Conservation (phyloP, 2,329 filamentous ascomycete genomes). For the Microdochium trichocladiopsis region DNA sequence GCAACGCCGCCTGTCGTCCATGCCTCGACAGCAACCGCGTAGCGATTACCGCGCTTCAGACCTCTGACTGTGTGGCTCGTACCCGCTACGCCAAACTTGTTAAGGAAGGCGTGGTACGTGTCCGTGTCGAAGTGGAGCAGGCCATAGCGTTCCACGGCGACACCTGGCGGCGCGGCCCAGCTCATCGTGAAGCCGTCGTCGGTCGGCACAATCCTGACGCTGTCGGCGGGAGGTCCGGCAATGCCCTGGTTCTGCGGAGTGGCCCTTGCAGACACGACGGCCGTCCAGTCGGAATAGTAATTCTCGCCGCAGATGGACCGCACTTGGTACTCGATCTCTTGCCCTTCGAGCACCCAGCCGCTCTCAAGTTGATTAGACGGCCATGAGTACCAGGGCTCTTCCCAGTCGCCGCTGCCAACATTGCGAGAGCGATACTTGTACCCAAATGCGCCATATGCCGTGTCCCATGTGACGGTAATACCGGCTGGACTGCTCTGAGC, state of each 20-base stretch:
- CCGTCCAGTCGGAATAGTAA: neutral
- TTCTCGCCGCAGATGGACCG: conserved; percentile 3
- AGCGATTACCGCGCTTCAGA: too few relatives aligned
- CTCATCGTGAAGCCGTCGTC: too few relatives aligned
- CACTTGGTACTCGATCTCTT: conserved; percentile 5
- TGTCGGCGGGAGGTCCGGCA: too few relatives aligned
- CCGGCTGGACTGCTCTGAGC: neutral
- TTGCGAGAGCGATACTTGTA: neutral
- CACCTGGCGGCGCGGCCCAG: too few relatives aligned
- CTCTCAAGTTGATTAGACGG: conserved; percentile 1
- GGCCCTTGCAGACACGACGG: neutral
- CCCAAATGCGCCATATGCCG: neutral
- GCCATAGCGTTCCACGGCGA: too few relatives aligned
- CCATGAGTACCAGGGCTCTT: neutral
- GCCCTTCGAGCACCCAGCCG: conserved; percentile 2
- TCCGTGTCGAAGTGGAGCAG: too few relatives aligned
- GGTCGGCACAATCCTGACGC: too few relatives aligned
- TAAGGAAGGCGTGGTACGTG: too few relatives aligned
- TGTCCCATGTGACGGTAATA: neutral
- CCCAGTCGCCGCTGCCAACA: neutral
- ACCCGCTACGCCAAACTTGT: too few relatives aligned
- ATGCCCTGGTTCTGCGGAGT: neutral
- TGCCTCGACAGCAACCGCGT: too few relatives aligned
- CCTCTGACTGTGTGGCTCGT: too few relatives aligned
- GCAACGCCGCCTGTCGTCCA: too few relatives aligned